phyloP scores from a whole-genome alignment of 164 flowering plant species.

The Vitis rupestris region DNA sequence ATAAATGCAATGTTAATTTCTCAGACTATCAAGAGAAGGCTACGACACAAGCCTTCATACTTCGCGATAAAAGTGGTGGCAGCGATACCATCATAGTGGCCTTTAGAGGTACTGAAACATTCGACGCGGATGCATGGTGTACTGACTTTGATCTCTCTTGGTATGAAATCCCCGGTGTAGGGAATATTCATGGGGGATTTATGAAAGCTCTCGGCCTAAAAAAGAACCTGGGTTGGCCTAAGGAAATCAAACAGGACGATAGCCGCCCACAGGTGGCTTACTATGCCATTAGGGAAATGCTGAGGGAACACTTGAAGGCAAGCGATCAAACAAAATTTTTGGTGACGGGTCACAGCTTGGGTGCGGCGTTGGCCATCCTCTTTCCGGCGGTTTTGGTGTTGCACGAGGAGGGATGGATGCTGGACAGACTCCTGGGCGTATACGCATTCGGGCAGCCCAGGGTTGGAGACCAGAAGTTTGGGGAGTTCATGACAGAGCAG shows the following conservation, averaged over 20 bases:
- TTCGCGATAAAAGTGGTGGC: conserved; percentile 31
- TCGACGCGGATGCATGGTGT: conserved; percentile 57
- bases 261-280: conserved; percentile 38
- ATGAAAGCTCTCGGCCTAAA: conserved; percentile 68
- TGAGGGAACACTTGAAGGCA: conserved; percentile 24
- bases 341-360: conserved; percentile 69
- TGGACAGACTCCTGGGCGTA: conserved; percentile 44
- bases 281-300: conserved; percentile 39
- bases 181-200: conserved; percentile 64
- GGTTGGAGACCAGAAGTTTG: conserved; percentile 57
- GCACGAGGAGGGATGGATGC: conserved; percentile 39
- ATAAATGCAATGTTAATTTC: neutral
- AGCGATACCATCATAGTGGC: conserved; percentile 41
- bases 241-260: conserved; percentile 14
- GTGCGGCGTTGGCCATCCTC: conserved; percentile 60
- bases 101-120: conserved; percentile 68
- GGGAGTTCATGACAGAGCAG: conserved; percentile 28
- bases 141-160: conserved; percentile 63
- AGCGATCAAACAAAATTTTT: conserved; percentile 36
- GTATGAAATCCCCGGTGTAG: conserved; percentile 48
- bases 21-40: conserved; percentile 38
- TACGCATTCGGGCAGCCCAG: conserved; percentile 73
- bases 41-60: conserved; percentile 61
- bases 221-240: conserved; percentile 52
- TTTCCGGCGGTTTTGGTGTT: conserved; percentile 47